Evolutionary conservation across 2,329 filamentous ascomycete genomes (phyloP), one percentile per base, ranked within the genome.

Genomic region (Colletotrichum tropicicola): DNA sequence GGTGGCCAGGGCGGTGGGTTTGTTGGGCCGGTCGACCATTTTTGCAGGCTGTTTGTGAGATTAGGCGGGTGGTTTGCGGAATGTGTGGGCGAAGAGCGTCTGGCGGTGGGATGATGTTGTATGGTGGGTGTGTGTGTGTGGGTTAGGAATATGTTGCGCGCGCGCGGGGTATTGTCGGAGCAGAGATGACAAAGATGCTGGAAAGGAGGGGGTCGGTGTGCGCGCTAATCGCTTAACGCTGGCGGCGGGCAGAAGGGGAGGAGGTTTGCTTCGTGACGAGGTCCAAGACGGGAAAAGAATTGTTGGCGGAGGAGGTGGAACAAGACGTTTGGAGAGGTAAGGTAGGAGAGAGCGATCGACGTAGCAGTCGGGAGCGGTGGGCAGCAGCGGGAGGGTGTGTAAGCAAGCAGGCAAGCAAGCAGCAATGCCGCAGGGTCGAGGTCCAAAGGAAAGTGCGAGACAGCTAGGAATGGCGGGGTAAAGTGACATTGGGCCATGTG

Each of bases 21-120:
- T 96, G 81, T 97, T 93, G 70, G 90, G 88, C 77, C 94, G 91
- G 75, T 97, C 93, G 80, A 97, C 91, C 87, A 91, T 92, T 61
- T 45, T 66, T 13, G 45, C 47, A n/a, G n/a, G n/a, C 52, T 17
- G n/a, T 15, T 4, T 19, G n/a, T 39, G n/a, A n/a, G n/a, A n/a
- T n/a, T n/a, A n/a, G n/a, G n/a, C n/a, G n/a, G n/a, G n/a, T n/a
- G n/a, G n/a, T n/a, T n/a, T n/a, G n/a, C n/a, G n/a, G n/a, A n/a
- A n/a, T n/a, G n/a, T n/a, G n/a, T n/a, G n/a, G n/a, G n/a, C n/a
- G n/a, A n/a, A n/a, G n/a, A n/a, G 43, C 21, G 6, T 19, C 32
- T 53, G 27, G 21, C 32, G 49, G 28, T 65, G 21, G 52, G 51
- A 30, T 32, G 49, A 45, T 23, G 56, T 43, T 57, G 43, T 48